These are phyloP conservation scores for Cadophora sp. DNA, from an alignment of 2,329 filamentous ascomycete genomes.

Conservation along the genomic window DNA sequence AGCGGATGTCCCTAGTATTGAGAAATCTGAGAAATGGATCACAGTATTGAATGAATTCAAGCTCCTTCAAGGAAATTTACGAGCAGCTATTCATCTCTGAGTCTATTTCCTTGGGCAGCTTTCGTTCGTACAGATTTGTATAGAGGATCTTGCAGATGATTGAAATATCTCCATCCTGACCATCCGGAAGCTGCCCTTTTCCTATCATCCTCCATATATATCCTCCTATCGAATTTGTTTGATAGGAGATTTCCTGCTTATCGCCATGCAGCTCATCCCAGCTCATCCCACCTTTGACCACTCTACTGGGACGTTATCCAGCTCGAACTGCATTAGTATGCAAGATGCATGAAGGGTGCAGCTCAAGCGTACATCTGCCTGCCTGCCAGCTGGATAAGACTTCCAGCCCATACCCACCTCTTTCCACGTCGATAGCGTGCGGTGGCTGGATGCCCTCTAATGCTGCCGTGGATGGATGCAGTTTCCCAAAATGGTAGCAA, in stretches of 20 bases:
- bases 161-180: too few relatives aligned
- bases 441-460: background rate
- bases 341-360: background rate
- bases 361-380: background rate
- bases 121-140: too few relatives aligned
- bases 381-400: background rate
- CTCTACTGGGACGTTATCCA: background rate
- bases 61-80: too few relatives aligned
- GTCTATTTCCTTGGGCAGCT: too few relatives aligned
- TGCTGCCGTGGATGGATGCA: slow-evolving; percentile 22
- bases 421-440: background rate
- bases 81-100: too few relatives aligned
- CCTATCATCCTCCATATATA: too few relatives aligned
- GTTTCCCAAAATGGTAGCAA: slow-evolving; percentile 28
- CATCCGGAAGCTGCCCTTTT: too few relatives aligned
- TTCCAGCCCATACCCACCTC: background rate
- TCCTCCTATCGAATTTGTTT: too few relatives aligned
- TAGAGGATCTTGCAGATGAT: too few relatives aligned
- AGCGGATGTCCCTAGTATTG: too few relatives aligned
- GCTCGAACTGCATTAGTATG: slow-evolving; percentile 4
- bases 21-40: too few relatives aligned
- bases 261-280: background rate
- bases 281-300: slow-evolving; percentile 5
- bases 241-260: background rate
- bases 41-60: too few relatives aligned